These are phyloP conservation scores for Stellera chamaejasme DNA, from an alignment of 345 rosid genomes.

Conservation along the genomic window DNA sequence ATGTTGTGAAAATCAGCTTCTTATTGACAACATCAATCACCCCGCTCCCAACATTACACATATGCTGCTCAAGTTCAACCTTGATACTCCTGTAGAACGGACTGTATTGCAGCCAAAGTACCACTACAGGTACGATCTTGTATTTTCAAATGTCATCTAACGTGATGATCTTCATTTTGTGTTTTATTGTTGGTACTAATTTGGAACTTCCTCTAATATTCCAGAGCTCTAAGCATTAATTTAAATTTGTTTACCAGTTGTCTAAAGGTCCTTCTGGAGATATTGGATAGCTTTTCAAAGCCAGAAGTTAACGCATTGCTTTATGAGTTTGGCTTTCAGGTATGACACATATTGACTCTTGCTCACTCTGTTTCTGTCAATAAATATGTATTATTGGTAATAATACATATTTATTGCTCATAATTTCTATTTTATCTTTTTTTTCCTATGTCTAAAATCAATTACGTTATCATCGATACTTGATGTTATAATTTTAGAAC, in stretches of 20 bases:
- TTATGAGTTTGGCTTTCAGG: constrained; percentile 94
- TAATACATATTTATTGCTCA: no score
- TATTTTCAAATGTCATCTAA: constrained; percentile 2
- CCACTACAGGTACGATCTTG: constrained; percentile 64
- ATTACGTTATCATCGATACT: no score
- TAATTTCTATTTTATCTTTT: no score
- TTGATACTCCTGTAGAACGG: constrained; percentile 66
- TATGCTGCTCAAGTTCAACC: constrained; percentile 84
- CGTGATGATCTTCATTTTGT: background rate
- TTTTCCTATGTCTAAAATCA: no score
- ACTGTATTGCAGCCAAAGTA: constrained; percentile 87
- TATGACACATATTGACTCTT: constrained; percentile 16
- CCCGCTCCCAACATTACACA: constrained; percentile 94
- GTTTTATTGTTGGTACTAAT: constrained; percentile 7
- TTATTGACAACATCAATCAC: constrained; percentile 70
- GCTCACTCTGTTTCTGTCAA: no score
- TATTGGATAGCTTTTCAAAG: constrained; percentile 66
- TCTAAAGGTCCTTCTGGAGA: constrained; percentile 87
- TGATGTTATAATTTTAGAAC: no score
- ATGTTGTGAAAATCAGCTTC: constrained; percentile 45
- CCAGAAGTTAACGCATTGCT: constrained; percentile 73
- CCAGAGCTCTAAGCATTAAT: background rate
- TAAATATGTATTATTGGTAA: no score
- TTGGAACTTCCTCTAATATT: no score
- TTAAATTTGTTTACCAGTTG: constrained; percentile 45